Base-by-base conservation (phyloP, 2,329 filamentous ascomycete genomes). In the Colletotrichum cuscutae region DNA sequence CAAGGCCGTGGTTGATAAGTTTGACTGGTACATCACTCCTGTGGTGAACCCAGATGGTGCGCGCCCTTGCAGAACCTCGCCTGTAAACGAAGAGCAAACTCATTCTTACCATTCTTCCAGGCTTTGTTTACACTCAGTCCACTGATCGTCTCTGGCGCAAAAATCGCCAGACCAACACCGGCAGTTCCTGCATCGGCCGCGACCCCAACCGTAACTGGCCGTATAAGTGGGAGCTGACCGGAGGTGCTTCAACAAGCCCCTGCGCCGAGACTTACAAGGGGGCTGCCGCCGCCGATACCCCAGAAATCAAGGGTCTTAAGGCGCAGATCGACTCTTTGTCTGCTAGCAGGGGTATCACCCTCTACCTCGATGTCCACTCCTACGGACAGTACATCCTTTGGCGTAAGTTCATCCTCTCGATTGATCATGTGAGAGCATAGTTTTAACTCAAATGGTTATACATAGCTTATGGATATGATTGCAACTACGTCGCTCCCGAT, bases 331-430 rank as follows among this genome's bases (percentile, higher is more conserved):
- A 84, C 65, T 76, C 79, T 15, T 75, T 90, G 24, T 80, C 82
- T 5, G 77, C 67, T 9, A 68, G 75, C 3, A 84, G 88, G 73
- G 88, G 89, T 1, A 82, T 92, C 53, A 87, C 89, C 76, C 83
- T 91, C 2, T 93, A 88, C 80, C 88, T 93, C 75, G 91, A 93
- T 80, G 89, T 88, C 78, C 91, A 93, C 81, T 86, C 89, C 0
- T 93, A 91, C 81, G 87, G 86, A 12, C 90, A 92, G 68, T 75
- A 74, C 57, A 75, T 76, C 15, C 72, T 75, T 4, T 75, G 71
- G 74, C 75, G 73, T 76, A 49, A 57, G 70, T 46, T 12, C 1
- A 19, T 3, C 4, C 6, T 2, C 3, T 42, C 7, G 5, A 42
- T 42, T 6, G 6, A 19, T 19, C 6, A 15, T 42, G 15, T 42